phyloP scores from a whole-genome alignment of 805 yeast genomes.

The Candida piceae region DNA sequence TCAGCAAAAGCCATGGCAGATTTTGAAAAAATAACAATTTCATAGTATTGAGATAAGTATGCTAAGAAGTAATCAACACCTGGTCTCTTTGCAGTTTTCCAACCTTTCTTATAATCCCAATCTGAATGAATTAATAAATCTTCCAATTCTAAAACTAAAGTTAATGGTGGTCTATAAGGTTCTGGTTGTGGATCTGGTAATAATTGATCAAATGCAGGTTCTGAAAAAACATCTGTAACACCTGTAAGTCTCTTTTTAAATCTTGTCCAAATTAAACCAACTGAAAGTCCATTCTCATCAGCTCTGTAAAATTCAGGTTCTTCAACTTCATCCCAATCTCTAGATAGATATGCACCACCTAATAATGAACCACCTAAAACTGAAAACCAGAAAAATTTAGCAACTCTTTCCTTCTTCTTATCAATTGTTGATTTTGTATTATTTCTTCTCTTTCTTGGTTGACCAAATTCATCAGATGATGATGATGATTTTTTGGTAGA shows the following conservation, averaged over 20 bases:
- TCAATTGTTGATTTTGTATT: slow-evolving; percentile 65
- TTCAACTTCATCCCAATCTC: slow-evolving; percentile 83
- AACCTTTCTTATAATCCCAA: slow-evolving; percentile 89
- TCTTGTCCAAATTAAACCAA: slow-evolving; percentile 61
- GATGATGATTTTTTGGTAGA: background rate
- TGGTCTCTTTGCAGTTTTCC: slow-evolving; percentile 99
- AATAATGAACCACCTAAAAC: slow-evolving; percentile 47
- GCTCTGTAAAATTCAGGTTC: slow-evolving; percentile 41
- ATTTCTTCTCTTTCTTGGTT: slow-evolving; percentile 42
- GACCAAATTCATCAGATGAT: slow-evolving; percentile 26
- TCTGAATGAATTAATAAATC: slow-evolving; percentile 87
- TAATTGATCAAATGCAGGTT: slow-evolving; percentile 89
- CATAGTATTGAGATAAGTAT: slow-evolving; percentile 91
- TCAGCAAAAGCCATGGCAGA: slow-evolving; percentile 84
- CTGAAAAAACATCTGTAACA: slow-evolving; percentile 77
- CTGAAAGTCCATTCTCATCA: slow-evolving; percentile 65
- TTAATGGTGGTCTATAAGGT: slow-evolving; percentile 87
- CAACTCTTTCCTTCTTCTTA: slow-evolving; percentile 75
- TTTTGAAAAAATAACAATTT: slow-evolving; percentile 84
- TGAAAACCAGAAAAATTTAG: slow-evolving; percentile 66
- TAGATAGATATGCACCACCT: slow-evolving; percentile 60
- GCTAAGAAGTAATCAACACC: slow-evolving; percentile 96
- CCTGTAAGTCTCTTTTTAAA: slow-evolving; percentile 66
- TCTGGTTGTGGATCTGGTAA: slow-evolving; percentile 90
- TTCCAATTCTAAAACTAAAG: slow-evolving; percentile 84